These are phyloP conservation scores for Clitopilus hobsonii DNA, from an alignment of 768 basidiomycete genomes.

Conservation along the genomic window DNA sequence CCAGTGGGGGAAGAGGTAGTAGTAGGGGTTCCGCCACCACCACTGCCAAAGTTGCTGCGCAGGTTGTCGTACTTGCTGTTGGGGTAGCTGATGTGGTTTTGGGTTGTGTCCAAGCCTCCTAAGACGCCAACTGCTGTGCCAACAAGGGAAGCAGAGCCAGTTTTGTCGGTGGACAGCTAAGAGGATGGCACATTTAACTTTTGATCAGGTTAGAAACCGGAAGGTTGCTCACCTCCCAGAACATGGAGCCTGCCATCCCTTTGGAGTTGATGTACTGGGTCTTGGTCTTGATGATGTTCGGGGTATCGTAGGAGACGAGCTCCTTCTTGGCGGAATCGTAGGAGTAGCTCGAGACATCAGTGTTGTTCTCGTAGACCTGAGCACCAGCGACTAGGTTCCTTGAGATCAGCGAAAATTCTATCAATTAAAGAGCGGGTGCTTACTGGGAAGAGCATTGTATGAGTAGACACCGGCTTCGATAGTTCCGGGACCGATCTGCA, in stretches of 20 bases:
- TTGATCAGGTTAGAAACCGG: background rate
- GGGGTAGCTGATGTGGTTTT: conserved; percentile 63
- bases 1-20: conserved; percentile 21
- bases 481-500: conserved; percentile 66
- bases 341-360: conserved; percentile 72
- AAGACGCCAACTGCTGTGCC: conserved; percentile 39
- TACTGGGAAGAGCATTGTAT: conserved; percentile 66
- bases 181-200: conserved; percentile 1
- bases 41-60: conserved; percentile 51
- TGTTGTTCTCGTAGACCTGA: conserved; percentile 59
- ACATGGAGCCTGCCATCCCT: conserved; percentile 67
- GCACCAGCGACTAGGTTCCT: conserved; percentile 40
- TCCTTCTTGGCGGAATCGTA: conserved; percentile 65
- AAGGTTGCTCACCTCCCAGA: conserved; percentile 55
- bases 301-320: conserved; percentile 75
- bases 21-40: conserved; percentile 17
- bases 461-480: conserved; percentile 70
- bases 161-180: conserved; percentile 57
- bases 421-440: conserved; percentile 17
- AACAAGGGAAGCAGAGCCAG: conserved; percentile 55
- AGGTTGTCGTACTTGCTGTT: conserved; percentile 72
- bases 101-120: conserved; percentile 53
- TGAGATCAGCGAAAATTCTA: background rate
- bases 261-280: conserved; percentile 60
- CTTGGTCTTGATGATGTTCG: conserved; percentile 61